These are phyloP conservation scores for Clathrospora elynae DNA, from an alignment of 2,329 filamentous ascomycete species.

Conservation along the genomic window DNA sequence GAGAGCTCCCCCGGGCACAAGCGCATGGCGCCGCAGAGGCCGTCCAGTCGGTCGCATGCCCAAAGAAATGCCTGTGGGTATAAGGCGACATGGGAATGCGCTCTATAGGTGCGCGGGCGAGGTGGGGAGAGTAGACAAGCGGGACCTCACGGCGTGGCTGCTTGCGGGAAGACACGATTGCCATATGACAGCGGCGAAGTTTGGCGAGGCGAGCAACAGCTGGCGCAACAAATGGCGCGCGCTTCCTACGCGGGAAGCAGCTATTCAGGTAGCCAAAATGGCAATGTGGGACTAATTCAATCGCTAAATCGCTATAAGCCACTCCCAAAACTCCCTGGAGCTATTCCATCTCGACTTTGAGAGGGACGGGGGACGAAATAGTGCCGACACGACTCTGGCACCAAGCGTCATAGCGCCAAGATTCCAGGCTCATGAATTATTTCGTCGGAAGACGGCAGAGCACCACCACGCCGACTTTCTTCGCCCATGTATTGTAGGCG, in stretches of 20 bases:
- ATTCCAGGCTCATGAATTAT: conserved; percentile 24
- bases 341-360: no score
- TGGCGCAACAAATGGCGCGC: no score
- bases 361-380: no score
- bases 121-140: conserved; percentile 1
- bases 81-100: conserved; percentile 43
- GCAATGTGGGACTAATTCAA: no score
- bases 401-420: conserved; percentile 23
- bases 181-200: conserved; percentile 12
- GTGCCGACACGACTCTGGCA: no score
- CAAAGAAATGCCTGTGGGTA: conserved; percentile 31
- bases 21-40: conserved; percentile 36
- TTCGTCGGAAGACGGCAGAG: conserved; percentile 22
- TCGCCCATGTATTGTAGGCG: conserved; percentile 4
- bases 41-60: conserved; percentile 47
- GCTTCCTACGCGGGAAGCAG: no score
- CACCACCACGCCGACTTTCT: neutral
- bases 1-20: conserved; percentile 26
- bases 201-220: conserved; percentile 7
- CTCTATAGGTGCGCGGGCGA: conserved; percentile 5
- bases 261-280: no score
- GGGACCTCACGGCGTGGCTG: conserved; percentile 11
- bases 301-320: no score
- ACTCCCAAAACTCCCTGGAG: no score
- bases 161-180: conserved; percentile 21